These are phyloP conservation scores for Rhodamnia rubescens DNA, from an alignment of 345 rosid species.

Conservation along the genomic window DNA sequence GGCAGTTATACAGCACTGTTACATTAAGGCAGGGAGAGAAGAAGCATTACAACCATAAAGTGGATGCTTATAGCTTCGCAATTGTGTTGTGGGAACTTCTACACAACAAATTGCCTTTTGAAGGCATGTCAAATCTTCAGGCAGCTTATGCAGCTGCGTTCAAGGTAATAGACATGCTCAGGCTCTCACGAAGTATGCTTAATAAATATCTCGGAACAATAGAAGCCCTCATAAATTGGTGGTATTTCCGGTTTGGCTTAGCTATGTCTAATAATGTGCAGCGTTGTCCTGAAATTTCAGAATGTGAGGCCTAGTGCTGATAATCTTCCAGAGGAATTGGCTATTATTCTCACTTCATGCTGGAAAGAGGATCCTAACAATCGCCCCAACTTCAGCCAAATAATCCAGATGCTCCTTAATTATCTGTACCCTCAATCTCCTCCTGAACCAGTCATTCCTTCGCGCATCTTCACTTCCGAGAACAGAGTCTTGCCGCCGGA, in stretches of 20 bases:
- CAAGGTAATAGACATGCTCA: constrained; percentile 31
- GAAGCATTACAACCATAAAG: constrained; percentile 94
- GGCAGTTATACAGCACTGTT: constrained; percentile 90
- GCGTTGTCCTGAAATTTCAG: constrained; percentile 19
- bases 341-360: constrained; percentile 65
- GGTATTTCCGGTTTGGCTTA: not conserved
- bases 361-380: constrained; percentile 93
- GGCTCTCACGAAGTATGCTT: not conserved
- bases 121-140: constrained; percentile 98
- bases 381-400: constrained; percentile 76
- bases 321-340: constrained; percentile 64
- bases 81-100: constrained; percentile 97
- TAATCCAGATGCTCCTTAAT: constrained; percentile 69
- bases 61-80: constrained; percentile 94
- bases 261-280: not conserved
- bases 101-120: constrained; percentile 86
- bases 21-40: constrained; percentile 86
- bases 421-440: constrained; percentile 52
- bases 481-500: constrained; percentile 67
- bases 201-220: not conserved
- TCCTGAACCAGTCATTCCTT: constrained; percentile 45
- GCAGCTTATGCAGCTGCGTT: constrained; percentile 98
- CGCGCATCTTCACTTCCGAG: constrained; percentile 44
- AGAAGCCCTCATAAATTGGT: not conserved
- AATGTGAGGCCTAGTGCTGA: constrained; percentile 92